Conservation (phyloP, 805 yeast species). For the Cyberlindnera euphorbiae region DNA sequence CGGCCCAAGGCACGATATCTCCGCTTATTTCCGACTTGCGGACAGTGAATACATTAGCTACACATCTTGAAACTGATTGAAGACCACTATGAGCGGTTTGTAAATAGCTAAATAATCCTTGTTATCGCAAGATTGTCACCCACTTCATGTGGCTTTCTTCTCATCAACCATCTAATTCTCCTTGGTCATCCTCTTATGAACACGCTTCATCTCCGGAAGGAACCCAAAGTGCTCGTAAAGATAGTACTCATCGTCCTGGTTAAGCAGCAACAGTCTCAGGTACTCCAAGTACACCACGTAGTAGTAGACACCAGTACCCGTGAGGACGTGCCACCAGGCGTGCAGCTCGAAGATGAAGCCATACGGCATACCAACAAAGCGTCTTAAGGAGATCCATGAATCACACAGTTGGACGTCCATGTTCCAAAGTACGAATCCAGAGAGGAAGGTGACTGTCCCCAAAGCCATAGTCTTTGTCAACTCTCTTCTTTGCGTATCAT, state of each 20-base stretch:
- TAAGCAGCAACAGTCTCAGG: slow-evolving; percentile 60
- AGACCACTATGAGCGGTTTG: too few relatives aligned
- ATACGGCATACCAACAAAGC: slow-evolving; percentile 71
- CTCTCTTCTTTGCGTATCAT: slow-evolving; percentile 39
- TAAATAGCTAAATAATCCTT: too few relatives aligned
- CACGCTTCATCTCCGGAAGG: slow-evolving; percentile 44
- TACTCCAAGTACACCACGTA: slow-evolving; percentile 78
- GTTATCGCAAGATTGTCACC: too few relatives aligned
- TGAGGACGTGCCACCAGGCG: slow-evolving; percentile 95
- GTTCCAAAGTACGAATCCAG: slow-evolving; percentile 86
- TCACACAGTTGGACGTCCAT: slow-evolving; percentile 78
- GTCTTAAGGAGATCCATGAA: slow-evolving; percentile 51
- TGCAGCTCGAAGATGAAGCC: slow-evolving; percentile 88
- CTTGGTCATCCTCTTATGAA: not conserved
- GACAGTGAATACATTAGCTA: too few relatives aligned
- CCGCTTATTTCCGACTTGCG: too few relatives aligned
- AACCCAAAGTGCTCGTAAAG: slow-evolving; percentile 56
- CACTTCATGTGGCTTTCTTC: too few relatives aligned
- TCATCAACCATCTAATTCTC: too few relatives aligned
- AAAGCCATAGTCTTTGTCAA: slow-evolving; percentile 50
- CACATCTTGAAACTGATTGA: too few relatives aligned
- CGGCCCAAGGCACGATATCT: too few relatives aligned
- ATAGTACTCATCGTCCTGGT: slow-evolving; percentile 49
- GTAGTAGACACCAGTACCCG: slow-evolving; percentile 83
- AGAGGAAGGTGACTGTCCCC: slow-evolving; percentile 59